Evolutionary conservation across 371 early-diverging fungal species (phyloP).

Genomic region (Chytridium lagenaria): DNA sequence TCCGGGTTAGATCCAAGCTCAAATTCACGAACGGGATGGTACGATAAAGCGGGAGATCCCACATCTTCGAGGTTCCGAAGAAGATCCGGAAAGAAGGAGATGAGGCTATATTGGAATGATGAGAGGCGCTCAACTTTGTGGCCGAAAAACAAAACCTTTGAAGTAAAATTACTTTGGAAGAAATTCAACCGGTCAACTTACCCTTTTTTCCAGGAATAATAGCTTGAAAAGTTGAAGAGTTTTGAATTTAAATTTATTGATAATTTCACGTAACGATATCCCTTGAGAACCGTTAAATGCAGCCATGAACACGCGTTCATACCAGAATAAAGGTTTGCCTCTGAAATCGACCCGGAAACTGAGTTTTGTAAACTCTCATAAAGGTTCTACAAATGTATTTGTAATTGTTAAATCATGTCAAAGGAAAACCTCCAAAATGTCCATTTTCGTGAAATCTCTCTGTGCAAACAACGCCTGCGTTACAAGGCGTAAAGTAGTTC

Average conservation of each 20-base stretch:
- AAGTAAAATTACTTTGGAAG: background rate
- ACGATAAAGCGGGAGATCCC: conserved; percentile 63
- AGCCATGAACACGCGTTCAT: background rate
- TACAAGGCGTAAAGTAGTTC: conserved; percentile 76
- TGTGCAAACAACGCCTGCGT: conserved; percentile 84
- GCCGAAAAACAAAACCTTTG: conserved; percentile 79
- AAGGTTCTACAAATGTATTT: conserved; percentile 58
- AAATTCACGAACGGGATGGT: conserved; percentile 1
- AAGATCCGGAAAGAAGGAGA: conserved; percentile 75
- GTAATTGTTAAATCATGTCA: conserved; percentile 14
- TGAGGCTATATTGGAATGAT: conserved; percentile 79
- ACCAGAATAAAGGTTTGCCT: conserved; percentile 54
- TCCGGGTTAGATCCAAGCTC: background rate
- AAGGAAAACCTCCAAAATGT: conserved; percentile 66
- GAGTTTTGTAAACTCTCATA: conserved; percentile 66
- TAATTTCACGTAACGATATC: conserved; percentile 73
- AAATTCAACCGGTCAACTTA: conserved; percentile 13
- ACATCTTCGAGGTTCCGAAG: conserved; percentile 68
- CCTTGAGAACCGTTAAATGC: conserved; percentile 43
- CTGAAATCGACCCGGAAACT: conserved; percentile 67
- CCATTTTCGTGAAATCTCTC: conserved; percentile 77
- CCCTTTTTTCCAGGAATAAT: conserved; percentile 72
- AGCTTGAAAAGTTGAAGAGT: conserved; percentile 77
- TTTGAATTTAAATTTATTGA: conserved; percentile 75
- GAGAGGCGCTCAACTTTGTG: conserved; percentile 80